Evolutionary conservation across 345 rosid genomes (phyloP).

Genomic region (Brassica nigra): DNA sequence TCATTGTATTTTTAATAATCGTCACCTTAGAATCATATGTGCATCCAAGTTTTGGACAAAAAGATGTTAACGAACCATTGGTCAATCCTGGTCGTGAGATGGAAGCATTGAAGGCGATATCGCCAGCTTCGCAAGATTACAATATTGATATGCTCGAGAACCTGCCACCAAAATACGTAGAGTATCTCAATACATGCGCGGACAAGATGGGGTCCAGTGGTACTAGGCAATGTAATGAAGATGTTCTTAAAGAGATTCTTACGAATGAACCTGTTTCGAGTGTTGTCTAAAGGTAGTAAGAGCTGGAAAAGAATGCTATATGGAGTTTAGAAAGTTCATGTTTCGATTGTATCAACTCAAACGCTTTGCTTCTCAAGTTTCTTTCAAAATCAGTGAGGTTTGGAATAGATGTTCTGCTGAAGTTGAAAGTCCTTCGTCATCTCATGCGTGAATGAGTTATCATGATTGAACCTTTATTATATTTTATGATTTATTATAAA

Average conservation of each 20-base stretch:
- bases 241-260: constrained; percentile 1
- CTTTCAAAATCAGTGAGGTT: neutral
- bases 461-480: neutral
- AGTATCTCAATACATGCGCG: neutral
- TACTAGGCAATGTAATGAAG: neutral
- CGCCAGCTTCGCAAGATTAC: neutral
- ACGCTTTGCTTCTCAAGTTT: neutral
- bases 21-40: neutral
- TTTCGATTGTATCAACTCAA: neutral
- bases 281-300: neutral
- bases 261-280: neutral
- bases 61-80: neutral
- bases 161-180: neutral
- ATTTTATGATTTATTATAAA: neutral
- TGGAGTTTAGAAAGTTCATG: neutral
- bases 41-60: neutral
- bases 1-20: neutral
- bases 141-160: neutral
- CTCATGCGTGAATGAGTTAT: neutral
- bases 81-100: neutral
- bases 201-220: neutral
- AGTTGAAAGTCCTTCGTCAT: neutral
- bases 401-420: constrained; percentile 1
- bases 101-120: neutral
- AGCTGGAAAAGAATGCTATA: neutral